Base-by-base conservation (phyloP, 805 yeast species). In the Henningerozyma blattae region DNA sequence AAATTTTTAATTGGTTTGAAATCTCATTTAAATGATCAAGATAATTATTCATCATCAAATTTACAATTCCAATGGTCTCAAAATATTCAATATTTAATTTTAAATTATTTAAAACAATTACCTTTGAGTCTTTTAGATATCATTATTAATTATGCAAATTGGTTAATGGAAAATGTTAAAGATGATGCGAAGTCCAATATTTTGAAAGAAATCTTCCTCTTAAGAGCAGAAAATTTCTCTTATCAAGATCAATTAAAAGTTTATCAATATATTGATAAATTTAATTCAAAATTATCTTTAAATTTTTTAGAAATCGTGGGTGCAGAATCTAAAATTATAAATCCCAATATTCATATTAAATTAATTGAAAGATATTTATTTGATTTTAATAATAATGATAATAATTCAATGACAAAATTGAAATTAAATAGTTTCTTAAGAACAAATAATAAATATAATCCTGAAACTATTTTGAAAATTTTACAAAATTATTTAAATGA, bases 211-310 rank as follows among this genome's bases (percentile, higher is more conserved):
- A 62, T 89, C 0, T 86, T 86, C 43, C 64, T 83, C 66, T 74
- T 70, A 36, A 79, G 77, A 34, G 62, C 80, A 0, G 65, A 68
- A 10, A 73, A 72, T 41, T 68, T 81, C 37, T 77, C 73, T 38
- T 59, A 71, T 12, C 67, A 77, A 34, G 70, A 81, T 40, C 66
- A 68, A 32, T 41, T 56, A 17, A 58, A 65, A 41, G 75, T 85
- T 0, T 58, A 77, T 31, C 65, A 70, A 1, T 78, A 60, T 46
- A 52, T 82, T n/a, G 39, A 54, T 7, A 34, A 46, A 1, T 47
- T 56, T 14, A 49, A 54, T 14, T 27, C 27, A 2, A 32, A 37
- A 5, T 36, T 68, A 20, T 58, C 67, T 7, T 40, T 64, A 5
- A 48, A 53, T 28, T 86, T 79, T 48, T 52, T 78, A 30, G 76